Conservation (phyloP, 768 basidiomycete genomes). For the Hericium erinaceus region DNA sequence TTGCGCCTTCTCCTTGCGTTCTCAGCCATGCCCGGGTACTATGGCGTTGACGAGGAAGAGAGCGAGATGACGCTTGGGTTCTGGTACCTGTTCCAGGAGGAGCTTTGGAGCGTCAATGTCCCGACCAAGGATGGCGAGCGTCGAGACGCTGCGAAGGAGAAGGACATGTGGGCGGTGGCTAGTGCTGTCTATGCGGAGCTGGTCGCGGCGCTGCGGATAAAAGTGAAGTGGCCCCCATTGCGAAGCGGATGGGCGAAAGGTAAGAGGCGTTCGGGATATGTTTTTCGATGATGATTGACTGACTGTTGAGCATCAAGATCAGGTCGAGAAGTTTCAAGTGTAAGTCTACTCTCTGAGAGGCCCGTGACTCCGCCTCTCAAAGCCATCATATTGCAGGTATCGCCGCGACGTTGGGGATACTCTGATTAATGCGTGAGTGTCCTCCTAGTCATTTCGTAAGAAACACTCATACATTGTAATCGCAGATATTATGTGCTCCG, state of each 20-base stretch:
- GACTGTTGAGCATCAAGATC: conserved; percentile 38
- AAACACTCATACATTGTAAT: conserved; percentile 7
- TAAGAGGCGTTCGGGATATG: conserved; percentile 22
- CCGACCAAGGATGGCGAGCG: conserved; percentile 28
- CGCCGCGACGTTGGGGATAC: conserved; percentile 83
- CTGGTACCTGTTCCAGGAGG: conserved; percentile 89
- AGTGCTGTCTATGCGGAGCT: conserved; percentile 75
- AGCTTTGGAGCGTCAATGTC: conserved; percentile 63
- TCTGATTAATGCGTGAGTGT: conserved; percentile 73
- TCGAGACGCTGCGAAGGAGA: conserved; percentile 19
- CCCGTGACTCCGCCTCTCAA: neutral
- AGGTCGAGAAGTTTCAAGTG: conserved; percentile 73
- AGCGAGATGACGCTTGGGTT: conserved; percentile 83
- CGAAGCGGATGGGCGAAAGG: conserved; percentile 57
- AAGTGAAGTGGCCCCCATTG: conserved; percentile 63
- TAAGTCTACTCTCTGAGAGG: conserved; percentile 26
- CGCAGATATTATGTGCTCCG: conserved; percentile 77
- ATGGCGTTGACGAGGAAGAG: conserved; percentile 78
- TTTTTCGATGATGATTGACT: neutral
- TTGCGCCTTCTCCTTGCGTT: conserved; percentile 63
- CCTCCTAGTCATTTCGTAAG: neutral
- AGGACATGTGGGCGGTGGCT: conserved; percentile 43
- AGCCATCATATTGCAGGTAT: conserved; percentile 37
- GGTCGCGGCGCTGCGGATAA: conserved; percentile 58
- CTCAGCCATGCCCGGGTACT: conserved; percentile 65